Evolutionary conservation across 73 alveolate species (phyloP), one percentile per base, ranked within the genome.

Genomic region (Symbiodinium pilosum): DNA sequence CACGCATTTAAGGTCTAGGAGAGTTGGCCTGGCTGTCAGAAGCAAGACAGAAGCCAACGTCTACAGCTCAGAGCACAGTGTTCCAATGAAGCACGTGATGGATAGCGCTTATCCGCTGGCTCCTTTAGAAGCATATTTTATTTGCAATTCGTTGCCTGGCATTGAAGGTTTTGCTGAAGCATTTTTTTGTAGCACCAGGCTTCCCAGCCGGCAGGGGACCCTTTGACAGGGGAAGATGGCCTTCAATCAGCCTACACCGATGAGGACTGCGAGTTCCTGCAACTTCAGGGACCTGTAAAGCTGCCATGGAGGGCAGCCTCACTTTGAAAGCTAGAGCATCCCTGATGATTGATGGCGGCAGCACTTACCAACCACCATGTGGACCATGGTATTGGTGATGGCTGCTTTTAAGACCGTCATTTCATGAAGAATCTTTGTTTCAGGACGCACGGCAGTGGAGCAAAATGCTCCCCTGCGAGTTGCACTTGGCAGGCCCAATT

Each of bases 131-230:
- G n/a, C n/a, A n/a, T n/a, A n/a, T n/a, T n/a, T n/a, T n/a, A n/a
- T n/a, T n/a, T n/a, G n/a, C n/a, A n/a, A n/a, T n/a, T n/a, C n/a
- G n/a, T n/a, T n/a, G n/a, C n/a, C n/a, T n/a, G n/a, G n/a, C n/a
- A n/a, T n/a, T n/a, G n/a, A n/a, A n/a, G n/a, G n/a, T n/a, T n/a
- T 47, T 6, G 59, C 59, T 47, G 59, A 9, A 6, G 59, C 59
- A 47, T 9, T 9, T 47, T 6, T 47, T 47, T 6, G 21, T 9
- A 47, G 59, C 21, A 28, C 36, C 77, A 89, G 51, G 69, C 87
- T 8, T 89, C 96, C 39, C 96, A 89, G 83, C 96, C 96, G 24
- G 51, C 44, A 16, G 96, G 96, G 18, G 96, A 89, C 28, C 96
- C 96, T 1, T 24, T 89, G 86, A 42, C 44, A 28, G 73, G 43